Evolutionary conservation across 805 yeast genomes (phyloP).

Genomic region (Wickerhamiella sorbophila): DNA sequence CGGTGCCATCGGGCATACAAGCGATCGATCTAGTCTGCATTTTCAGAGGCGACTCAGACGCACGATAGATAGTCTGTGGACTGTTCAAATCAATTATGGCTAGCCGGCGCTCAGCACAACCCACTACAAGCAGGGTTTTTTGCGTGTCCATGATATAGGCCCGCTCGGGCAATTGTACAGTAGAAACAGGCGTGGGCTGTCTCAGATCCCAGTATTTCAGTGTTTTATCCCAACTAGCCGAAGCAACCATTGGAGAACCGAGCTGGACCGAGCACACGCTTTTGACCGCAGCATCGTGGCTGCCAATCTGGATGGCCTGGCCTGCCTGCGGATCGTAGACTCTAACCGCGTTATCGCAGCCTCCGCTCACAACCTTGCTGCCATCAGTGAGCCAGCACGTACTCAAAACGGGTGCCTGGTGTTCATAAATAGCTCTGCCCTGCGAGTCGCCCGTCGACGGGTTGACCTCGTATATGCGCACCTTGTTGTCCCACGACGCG

Average conservation of each 20-base stretch:
- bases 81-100: conserved; percentile 56
- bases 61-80: conserved; percentile 72
- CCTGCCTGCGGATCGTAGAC: conserved; percentile 71
- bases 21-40: conserved; percentile 74
- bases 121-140: conserved; percentile 77
- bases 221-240: conserved; percentile 96
- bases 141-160: conserved; percentile 80
- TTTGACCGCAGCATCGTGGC: conserved; percentile 69
- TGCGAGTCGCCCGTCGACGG: conserved; percentile 55
- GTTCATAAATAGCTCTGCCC: conserved; percentile 81
- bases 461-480: conserved; percentile 76
- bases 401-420: conserved; percentile 72
- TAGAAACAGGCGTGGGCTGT: conserved; percentile 60
- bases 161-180: conserved; percentile 74
- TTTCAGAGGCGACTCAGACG: conserved; percentile 61
- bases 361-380: conserved; percentile 73
- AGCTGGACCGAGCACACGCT: conserved; percentile 66
- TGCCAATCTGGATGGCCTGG: conserved; percentile 72
- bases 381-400: conserved; percentile 83
- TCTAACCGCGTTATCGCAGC: conserved; percentile 78
- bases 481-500: conserved; percentile 91
- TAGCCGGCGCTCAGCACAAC: conserved; percentile 80
- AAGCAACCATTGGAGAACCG: conserved; percentile 59
- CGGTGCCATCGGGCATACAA: conserved; percentile 85
- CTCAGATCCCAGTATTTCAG: conserved; percentile 91